Evolutionary conservation across 352 stramenopile species (phyloP), one percentile per base, ranked within the genome.

Genomic region (Phytophthora capsici): DNA sequence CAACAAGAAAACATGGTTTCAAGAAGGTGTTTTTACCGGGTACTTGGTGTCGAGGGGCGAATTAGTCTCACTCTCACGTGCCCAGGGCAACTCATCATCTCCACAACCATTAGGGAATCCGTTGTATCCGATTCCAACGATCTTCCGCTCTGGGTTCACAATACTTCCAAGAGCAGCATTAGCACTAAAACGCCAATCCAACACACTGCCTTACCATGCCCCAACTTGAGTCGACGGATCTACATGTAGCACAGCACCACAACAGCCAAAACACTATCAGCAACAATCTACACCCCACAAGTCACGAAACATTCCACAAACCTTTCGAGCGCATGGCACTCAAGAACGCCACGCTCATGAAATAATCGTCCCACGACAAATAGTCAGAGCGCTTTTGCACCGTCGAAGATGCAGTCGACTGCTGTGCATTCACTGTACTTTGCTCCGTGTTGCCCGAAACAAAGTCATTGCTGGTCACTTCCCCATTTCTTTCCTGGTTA

Each of bases 101-200:
- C 76, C 89, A 78, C 97, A 99, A 37, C 96, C 95, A 46, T 96
- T 89, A 12, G 97, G 98, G 56, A 99, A 99, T 9, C 98, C 98
- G 73, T 99, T 99, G 86, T 99, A 99, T 20, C 98, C 97, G 50
- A 99, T 98, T 17, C 95, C 97, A 26, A 99, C 93, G 58, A 99
- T 99, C 64, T 97, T 94, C 44, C 97, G 97, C 37, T 98, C 82
- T 5, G 71, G 54, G 66, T 98, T 98, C 23, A 99, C 97, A 71
- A 99, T 99, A 57, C 84, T 89, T 43, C 36, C 40, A 46, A 16
- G 25, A 57, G 13, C 38, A 45, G 52, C 16, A 1, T 47, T 28
- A 60, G 49, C 38, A 49, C 6, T 32, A 25, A 28, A 32, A 13
- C 46, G 43, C 4, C 6, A 19, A 22, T 6, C n/a, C 40, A 0